phyloP scores from a whole-genome alignment of 2,329 filamentous ascomycete species.

The Colletotrichum trifolii region DNA sequence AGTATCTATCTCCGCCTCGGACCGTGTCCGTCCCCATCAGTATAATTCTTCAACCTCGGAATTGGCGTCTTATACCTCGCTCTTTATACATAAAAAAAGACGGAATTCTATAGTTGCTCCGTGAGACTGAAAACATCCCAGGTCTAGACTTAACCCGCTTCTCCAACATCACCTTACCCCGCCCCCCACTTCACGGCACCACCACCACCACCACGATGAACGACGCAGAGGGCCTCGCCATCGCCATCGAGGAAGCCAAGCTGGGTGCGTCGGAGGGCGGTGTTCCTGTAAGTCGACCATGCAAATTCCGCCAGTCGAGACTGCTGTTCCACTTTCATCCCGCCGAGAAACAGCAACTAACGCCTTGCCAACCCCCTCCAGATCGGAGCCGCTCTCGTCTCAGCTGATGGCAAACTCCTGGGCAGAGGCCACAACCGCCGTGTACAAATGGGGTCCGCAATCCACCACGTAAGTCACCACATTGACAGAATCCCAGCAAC shows the following conservation, averaged over 20 bases:
- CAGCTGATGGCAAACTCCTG: conserved; percentile 74
- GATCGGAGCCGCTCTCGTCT: conserved; percentile 70
- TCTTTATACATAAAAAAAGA: too few relatives aligned
- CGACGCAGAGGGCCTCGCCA: conserved; percentile 33
- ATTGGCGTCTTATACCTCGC: too few relatives aligned
- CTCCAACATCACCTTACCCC: not conserved
- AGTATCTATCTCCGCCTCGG: conserved; percentile 22
- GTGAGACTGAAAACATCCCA: too few relatives aligned
- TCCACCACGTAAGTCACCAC: conserved; percentile 69
- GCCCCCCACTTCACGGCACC: not conserved
- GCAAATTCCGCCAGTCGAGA: not conserved
- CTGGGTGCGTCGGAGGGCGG: conserved; percentile 29
- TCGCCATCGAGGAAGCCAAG: conserved; percentile 36
- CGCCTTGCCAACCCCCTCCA: not conserved
- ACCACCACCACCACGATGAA: conserved; percentile 20
- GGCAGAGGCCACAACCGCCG: conserved; percentile 81
- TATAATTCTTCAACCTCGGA: not conserved
- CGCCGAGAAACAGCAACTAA: not conserved
- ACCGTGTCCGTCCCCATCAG: conserved; percentile 4
- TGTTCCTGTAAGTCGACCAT: conserved; percentile 19
- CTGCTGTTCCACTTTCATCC: too few relatives aligned
- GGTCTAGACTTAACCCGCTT: too few relatives aligned
- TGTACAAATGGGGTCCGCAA: conserved; percentile 77
- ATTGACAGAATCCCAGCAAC: conserved; percentile 32
- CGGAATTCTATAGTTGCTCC: too few relatives aligned